phyloP scores from a whole-genome alignment of 2,329 filamentous ascomycete genomes.

The Colletotrichum spaethianum region DNA sequence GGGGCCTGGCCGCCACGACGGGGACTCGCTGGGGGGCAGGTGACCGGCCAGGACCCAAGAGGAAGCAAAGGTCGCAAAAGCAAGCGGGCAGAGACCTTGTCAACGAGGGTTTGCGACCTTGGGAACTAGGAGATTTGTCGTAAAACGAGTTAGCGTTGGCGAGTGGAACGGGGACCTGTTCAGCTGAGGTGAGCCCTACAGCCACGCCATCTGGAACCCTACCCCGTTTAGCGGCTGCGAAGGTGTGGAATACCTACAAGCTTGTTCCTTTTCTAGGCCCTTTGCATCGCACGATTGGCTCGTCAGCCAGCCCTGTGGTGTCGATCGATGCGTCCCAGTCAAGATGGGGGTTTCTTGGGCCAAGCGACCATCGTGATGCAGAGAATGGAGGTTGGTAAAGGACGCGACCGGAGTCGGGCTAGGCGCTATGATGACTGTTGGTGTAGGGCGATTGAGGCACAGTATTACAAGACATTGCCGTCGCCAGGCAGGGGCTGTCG shows the following conservation, averaged over 20 bases:
- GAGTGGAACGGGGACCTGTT: conserved; percentile 49
- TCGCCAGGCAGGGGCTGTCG: conserved; percentile 3
- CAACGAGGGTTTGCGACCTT: background rate
- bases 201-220: conserved; percentile 46
- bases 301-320: conserved; percentile 41
- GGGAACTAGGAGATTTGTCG: conserved; percentile 26
- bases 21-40: conserved; percentile 45
- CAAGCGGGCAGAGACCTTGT: conserved; percentile 16
- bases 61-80: conserved; percentile 14
- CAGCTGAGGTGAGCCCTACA: conserved; percentile 58
- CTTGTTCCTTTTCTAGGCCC: conserved; percentile 48
- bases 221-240: conserved; percentile 41
- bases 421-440: background rate
- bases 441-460: background rate
- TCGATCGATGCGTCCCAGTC: conserved; percentile 39
- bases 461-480: conserved; percentile 3
- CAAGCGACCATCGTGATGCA: conserved; percentile 15
- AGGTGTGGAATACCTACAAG: conserved; percentile 41
- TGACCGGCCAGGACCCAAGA: conserved; percentile 28
- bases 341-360: background rate
- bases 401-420: background rate
- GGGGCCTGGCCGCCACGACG: conserved; percentile 48
- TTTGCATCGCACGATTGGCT: conserved; percentile 47
- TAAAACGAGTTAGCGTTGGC: conserved; percentile 51
- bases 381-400: conserved; percentile 5